These are phyloP conservation scores for Ilyonectria mors-panacis DNA, from an alignment of 2,329 filamentous ascomycete genomes.

Conservation along the genomic window DNA sequence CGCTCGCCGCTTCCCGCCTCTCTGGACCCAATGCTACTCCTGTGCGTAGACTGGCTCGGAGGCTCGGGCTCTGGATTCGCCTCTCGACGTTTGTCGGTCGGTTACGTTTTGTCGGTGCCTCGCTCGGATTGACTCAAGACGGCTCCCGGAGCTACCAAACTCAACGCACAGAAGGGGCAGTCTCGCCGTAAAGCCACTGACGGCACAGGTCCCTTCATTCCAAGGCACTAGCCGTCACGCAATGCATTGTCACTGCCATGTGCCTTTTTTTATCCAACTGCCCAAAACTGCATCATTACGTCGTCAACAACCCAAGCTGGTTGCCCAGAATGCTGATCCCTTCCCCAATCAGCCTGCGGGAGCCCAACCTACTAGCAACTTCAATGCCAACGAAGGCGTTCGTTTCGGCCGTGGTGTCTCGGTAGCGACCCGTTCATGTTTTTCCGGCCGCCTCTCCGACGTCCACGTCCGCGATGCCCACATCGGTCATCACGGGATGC, in stretches of 20 bases:
- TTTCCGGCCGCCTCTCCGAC: constrained; percentile 27
- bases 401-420: constrained; percentile 33
- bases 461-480: constrained; percentile 16
- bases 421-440: constrained; percentile 38
- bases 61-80: background rate
- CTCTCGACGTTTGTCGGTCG: constrained; percentile 2
- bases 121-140: constrained; percentile 26
- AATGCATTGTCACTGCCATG: constrained; percentile 12
- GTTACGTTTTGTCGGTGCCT: constrained; percentile 3
- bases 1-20: constrained; percentile 29
- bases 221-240: constrained; percentile 27
- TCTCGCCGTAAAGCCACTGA: constrained; percentile 38
- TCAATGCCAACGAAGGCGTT: constrained; percentile 27
- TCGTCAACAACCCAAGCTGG: constrained; percentile 32
- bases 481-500: constrained; percentile 29
- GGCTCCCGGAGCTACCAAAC: constrained; percentile 30
- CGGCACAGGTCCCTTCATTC: constrained; percentile 28
- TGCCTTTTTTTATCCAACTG: background rate
- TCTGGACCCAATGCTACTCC: background rate
- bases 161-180: constrained; percentile 29
- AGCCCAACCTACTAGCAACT: constrained; percentile 34
- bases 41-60: background rate
- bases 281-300: constrained; percentile 42
- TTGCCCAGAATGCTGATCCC: constrained; percentile 37
- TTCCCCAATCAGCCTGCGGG: constrained; percentile 38